Conservation (phyloP, 148 eudicot genomes). For the Rhododendron williamsianum region DNA sequence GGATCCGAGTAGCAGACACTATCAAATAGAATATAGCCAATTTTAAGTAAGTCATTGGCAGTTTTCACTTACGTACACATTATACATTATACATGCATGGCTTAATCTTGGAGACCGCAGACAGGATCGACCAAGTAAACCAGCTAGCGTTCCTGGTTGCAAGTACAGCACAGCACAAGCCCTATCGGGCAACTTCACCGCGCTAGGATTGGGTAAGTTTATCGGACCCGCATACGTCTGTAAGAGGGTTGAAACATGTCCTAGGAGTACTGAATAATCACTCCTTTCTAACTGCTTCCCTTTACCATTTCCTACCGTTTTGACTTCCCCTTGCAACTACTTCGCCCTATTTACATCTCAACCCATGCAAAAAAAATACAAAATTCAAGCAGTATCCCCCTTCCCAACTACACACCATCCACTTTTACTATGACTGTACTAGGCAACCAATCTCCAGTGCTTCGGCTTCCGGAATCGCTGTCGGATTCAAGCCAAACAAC, state of each 20-base stretch:
- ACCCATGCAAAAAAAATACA: conserved; percentile 5
- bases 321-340: conserved; percentile 13
- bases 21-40: background rate
- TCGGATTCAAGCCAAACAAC: conserved; percentile 49
- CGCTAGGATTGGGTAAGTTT: background rate
- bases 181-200: background rate
- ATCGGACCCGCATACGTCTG: background rate
- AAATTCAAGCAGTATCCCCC: conserved; percentile 7
- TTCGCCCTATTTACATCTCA: conserved; percentile 25
- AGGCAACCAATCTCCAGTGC: conserved; percentile 58
- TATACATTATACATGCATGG: background rate
- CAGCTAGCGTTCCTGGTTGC: background rate
- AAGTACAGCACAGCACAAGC: background rate
- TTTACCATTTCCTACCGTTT: background rate
- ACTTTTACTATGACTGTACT: conserved; percentile 34
- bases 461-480: conserved; percentile 25
- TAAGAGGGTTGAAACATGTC: background rate
- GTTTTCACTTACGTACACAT: background rate
- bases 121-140: background rate
- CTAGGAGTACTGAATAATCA: background rate
- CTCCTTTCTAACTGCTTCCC: conserved; percentile 5
- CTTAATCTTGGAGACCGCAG: background rate
- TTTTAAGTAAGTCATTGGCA: background rate
- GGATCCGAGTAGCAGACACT: background rate
- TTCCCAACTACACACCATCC: conserved; percentile 13